Base-by-base conservation (phyloP, 345 rosid species). In the Gynandropsis gynandra region DNA sequence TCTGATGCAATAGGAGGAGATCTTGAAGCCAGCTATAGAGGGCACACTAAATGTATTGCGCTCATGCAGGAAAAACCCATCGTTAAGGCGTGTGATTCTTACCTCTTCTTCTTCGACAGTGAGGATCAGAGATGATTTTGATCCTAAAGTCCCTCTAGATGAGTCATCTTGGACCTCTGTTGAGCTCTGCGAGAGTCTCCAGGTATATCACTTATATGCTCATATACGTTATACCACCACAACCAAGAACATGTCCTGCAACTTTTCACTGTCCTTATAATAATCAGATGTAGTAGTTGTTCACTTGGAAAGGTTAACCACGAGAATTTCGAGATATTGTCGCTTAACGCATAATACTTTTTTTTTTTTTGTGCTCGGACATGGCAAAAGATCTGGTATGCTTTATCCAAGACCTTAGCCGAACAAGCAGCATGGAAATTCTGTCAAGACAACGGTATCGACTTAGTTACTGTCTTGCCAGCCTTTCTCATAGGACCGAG, bases 371-470 rank as follows among this genome's bases (percentile, higher is more conserved):
- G n/a, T n/a, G n/a, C n/a, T n/a, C n/a, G 29, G 12, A 27, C 39
- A 31, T 50, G 48, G 42, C 7, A 3, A 61, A 53, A 87, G 96
- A 34, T 63, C 19, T 85, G 97, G 97, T 83, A 89, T 49, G 65
- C 69, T 8, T 47, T 89, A 58, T 76, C 96, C 9, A 90, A 90
- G 69, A 83, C 84, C 5, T 61, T 78, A 33, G 94, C 98, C 0
- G 98, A 90, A 67, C 82, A 72, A 65, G 90, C 87, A 15, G 95
- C 98, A 34, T 86, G 96, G 98, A 77, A 79, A 18, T 90, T 80
- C 63, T 76, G 94, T 71, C 64, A 71, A 10, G 63, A 77, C 45
- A 80, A 79, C 43, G 74, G 66, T 29, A 80, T 90, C 15, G 75
- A 81, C 29, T 74, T 90, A 7, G 68, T 90, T 16, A 75, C 92